Percentiles rank a stretch among this genome's conserved stretches.
These are phyloP conservation scores for Achlya hypogyna DNA, from an alignment of 352 stramenopile genomes.

Conservation along the genomic window DNA sequence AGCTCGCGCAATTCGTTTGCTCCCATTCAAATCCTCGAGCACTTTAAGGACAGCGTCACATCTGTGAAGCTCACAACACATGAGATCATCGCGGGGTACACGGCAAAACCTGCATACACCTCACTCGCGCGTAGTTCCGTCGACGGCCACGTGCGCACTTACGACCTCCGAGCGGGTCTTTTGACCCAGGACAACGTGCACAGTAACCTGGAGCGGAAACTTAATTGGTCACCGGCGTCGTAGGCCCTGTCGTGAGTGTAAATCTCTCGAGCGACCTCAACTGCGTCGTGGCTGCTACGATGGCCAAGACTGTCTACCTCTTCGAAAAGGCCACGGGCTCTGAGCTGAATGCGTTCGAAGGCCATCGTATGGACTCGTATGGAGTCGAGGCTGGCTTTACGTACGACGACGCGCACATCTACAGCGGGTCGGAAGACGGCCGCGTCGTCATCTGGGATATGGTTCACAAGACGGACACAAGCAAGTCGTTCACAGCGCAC, in stretches of 20 bases:
- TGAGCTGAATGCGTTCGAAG: slow-evolving; percentile 63
- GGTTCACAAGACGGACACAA: background rate
- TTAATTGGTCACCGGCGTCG: background rate
- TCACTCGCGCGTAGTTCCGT: slow-evolving; percentile 40
- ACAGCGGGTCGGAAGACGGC: slow-evolving; percentile 73
- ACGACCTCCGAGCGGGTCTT: slow-evolving; percentile 62
- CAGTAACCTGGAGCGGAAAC: background rate
- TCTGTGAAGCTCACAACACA: slow-evolving; percentile 63
- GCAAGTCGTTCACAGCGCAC: slow-evolving; percentile 43
- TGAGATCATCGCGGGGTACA: slow-evolving; percentile 71
- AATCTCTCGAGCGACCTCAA: slow-evolving; percentile 60
- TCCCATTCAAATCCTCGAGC: slow-evolving; percentile 79
- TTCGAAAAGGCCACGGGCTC: slow-evolving; percentile 32
- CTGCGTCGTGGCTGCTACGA: slow-evolving; percentile 50
- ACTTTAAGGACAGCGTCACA: slow-evolving; percentile 86
- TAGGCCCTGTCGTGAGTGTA: slow-evolving; percentile 71
- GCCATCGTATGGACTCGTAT: slow-evolving; percentile 53
- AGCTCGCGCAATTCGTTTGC: slow-evolving; percentile 62
- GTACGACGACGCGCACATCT: slow-evolving; percentile 45
- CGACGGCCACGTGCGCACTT: slow-evolving; percentile 75
- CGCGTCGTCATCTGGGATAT: slow-evolving; percentile 54
- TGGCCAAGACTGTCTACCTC: slow-evolving; percentile 31
- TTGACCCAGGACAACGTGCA: slow-evolving; percentile 19
- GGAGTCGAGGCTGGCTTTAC: slow-evolving; percentile 62
- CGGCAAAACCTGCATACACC: background rate